Evolutionary conservation across 805 yeast genomes (phyloP).

Genomic region (Sugiyamaella americana): DNA sequence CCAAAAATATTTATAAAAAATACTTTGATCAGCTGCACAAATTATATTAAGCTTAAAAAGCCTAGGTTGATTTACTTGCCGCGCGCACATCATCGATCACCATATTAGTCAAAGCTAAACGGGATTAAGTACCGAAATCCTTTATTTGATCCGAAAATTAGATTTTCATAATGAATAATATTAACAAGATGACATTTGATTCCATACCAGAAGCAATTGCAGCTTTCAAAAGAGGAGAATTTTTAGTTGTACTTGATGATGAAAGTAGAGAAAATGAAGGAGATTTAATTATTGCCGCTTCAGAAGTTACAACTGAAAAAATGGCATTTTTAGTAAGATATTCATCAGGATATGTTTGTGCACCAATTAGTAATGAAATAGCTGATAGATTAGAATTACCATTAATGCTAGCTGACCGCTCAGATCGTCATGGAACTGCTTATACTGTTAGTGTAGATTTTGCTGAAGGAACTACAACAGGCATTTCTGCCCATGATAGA

Average conservation of each 20-base stretch:
- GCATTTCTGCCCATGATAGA: constrained; percentile 92
- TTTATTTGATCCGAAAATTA: too few species aligned
- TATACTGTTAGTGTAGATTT: constrained; percentile 89
- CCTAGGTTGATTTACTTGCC: too few species aligned
- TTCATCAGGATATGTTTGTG: constrained; percentile 83
- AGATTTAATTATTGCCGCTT: constrained; percentile 91
- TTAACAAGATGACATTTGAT: constrained; percentile 9
- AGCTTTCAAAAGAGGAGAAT: constrained; percentile 70
- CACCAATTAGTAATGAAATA: constrained; percentile 67
- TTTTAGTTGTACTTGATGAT: constrained; percentile 94
- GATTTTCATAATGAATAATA: too few species aligned
- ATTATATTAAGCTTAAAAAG: too few species aligned
- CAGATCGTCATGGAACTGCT: constrained; percentile 94
- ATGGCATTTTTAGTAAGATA: constrained; percentile 90
- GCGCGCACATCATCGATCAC: too few species aligned
- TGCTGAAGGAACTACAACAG: constrained; percentile 89
- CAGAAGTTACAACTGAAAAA: constrained; percentile 64
- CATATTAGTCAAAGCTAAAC: too few species aligned
- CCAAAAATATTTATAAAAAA: too few species aligned
- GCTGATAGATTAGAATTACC: constrained; percentile 82
- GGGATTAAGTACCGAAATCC: too few species aligned
- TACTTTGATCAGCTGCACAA: too few species aligned
- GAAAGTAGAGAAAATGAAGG: constrained; percentile 97
- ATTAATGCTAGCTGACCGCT: constrained; percentile 55
- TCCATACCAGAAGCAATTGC: constrained; percentile 65